A percentile compares a stretch with the other conserved stretches of the same genome.
Conservation (phyloP, 768 basidiomycete species). For the Termitomyces sp. region DNA sequence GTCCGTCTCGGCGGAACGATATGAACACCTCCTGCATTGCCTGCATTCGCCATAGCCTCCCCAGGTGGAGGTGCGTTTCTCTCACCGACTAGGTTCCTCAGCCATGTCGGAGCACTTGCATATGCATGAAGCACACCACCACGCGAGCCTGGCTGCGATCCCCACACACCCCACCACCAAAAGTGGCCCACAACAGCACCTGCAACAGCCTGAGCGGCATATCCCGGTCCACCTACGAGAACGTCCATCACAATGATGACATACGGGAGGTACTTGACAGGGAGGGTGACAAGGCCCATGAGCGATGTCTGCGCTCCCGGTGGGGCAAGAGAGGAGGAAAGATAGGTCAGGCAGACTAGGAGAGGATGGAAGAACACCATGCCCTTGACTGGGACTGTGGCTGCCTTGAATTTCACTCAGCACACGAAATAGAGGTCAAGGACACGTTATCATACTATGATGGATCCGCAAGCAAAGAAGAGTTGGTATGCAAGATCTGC, state of each 20-base stretch:
- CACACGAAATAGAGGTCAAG: neutral
- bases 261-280: conserved; percentile 69
- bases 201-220: conserved; percentile 52
- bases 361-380: conserved; percentile 59
- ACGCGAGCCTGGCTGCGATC: conserved; percentile 34
- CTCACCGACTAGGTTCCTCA: conserved; percentile 46
- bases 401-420: conserved; percentile 16
- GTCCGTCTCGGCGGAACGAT: conserved; percentile 47
- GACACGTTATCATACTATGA: conserved; percentile 46
- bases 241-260: conserved; percentile 70
- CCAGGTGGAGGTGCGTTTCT: conserved; percentile 19
- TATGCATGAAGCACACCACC: conserved; percentile 34
- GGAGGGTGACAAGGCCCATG: conserved; percentile 75
- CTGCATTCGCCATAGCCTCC: conserved; percentile 27
- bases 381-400: conserved; percentile 58
- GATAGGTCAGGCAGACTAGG: conserved; percentile 61
- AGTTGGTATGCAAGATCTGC: conserved; percentile 79
- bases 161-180: conserved; percentile 77
- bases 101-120: conserved; percentile 56
- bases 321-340: conserved; percentile 62
- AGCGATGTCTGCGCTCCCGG: conserved; percentile 65
- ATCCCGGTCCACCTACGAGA: conserved; percentile 51
- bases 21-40: conserved; percentile 47
- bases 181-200: conserved; percentile 75
- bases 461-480: conserved; percentile 43